phyloP scores from a whole-genome alignment of 75 land plant genomes.

The Chamaecyparis obtusa region DNA sequence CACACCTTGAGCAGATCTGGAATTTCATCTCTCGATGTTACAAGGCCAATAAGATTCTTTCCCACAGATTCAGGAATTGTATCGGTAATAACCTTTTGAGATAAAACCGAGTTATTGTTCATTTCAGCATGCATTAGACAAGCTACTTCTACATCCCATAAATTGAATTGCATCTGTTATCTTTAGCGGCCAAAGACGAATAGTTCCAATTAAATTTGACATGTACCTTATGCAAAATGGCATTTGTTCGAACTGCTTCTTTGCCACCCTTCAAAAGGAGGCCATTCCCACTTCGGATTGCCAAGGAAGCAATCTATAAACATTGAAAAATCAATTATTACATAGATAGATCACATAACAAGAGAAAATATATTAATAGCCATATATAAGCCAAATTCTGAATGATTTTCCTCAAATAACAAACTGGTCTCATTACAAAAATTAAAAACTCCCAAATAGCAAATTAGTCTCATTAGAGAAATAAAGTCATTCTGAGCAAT shows the following conservation, averaged over 20 bases:
- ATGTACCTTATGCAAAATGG: slow-evolving; percentile 84
- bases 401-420: neutral
- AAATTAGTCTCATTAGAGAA: neutral
- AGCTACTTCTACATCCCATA: neutral
- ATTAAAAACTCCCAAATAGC: neutral
- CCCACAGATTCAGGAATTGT: slow-evolving; percentile 85
- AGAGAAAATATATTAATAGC: neutral
- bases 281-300: slow-evolving; percentile 96
- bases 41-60: slow-evolving; percentile 83
- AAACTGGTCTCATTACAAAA: neutral
- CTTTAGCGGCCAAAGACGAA: neutral
- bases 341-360: neutral
- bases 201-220: neutral
- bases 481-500: neutral
- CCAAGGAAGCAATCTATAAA: slow-evolving; percentile 86
- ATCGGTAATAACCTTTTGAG: slow-evolving; percentile 73
- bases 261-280: slow-evolving; percentile 95
- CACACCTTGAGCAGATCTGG: slow-evolving; percentile 90
- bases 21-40: slow-evolving; percentile 91
- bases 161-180: neutral
- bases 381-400: neutral
- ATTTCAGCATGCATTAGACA: neutral
- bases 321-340: neutral
- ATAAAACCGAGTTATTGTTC: neutral
- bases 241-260: slow-evolving; percentile 91